Evolutionary conservation across 1,139 yeast genomes (phyloP), one percentile per base, ranked within the genome.

Genomic region (Yamadazyma dushanensis): DNA sequence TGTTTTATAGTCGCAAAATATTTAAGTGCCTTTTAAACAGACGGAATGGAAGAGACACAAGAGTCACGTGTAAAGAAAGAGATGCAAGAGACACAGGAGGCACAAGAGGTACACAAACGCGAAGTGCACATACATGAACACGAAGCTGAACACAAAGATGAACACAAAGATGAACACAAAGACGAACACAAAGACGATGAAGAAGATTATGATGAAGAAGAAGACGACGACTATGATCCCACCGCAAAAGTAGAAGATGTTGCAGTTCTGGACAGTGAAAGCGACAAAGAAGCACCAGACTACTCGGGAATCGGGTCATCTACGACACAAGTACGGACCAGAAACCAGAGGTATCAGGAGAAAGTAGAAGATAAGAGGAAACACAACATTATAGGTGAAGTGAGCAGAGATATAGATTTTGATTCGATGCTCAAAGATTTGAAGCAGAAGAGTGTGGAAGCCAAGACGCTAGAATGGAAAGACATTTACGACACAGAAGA

Each of bases 191-290:
- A 22, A 6, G 26, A 24, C 15, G 16, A 16, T 10, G 29, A 17
- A 10, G 18, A 16, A 18, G 32, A 55, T 4, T 77, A 78, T 40
- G 65, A 70, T 28, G 87, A 80, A 45, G 82, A 79, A 35, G 86
- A 80, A 27, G 85, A 80, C 41, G 83, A 77, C 35, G 87, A 81
- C 46, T 81, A 72, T 53, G 74, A 74, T 39, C 84, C 84, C 5
- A 63, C 60, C 8, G 56, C 53, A n/a, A 52, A 53, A 30, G 50
- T 8, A 8, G 56, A 45, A 3, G 58, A 47, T 8, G 58, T 11
- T 4, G 58, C 54, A 2, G 60, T 50, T 11, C 59, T 54, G 6
- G 60, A 51, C 5, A 55, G 48, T 11, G 54, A 51, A 11, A 54
- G 49, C 9, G 58, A 51, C 9, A 55, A 51, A 5, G 58, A 53